Percentiles rank a stretch among this genome's conserved stretches.
phyloP scores from a whole-genome alignment of 2,329 filamentous ascomycete species.

The Aspergillus arachidicola region DNA sequence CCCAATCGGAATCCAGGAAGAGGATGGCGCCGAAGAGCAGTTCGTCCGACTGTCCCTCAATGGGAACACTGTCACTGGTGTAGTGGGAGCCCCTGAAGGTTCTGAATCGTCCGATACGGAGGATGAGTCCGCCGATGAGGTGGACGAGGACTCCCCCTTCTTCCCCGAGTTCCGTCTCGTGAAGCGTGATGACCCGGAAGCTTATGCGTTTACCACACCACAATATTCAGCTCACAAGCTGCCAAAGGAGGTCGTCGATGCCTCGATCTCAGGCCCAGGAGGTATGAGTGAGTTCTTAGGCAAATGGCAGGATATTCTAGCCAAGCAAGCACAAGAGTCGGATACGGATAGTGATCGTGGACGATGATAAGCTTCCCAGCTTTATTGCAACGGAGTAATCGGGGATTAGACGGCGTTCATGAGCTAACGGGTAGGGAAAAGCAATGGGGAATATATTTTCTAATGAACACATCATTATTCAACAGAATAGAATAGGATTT shows the following conservation, averaged over 20 bases:
- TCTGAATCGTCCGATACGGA: slow-evolving; percentile 32
- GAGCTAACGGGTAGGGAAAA: not conserved
- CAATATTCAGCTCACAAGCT: slow-evolving; percentile 96
- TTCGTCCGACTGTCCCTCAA: slow-evolving; percentile 41
- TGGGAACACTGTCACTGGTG: slow-evolving; percentile 21
- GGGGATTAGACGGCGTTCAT: slow-evolving; percentile 18
- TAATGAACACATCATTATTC: not conserved
- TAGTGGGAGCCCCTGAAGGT: slow-evolving; percentile 25
- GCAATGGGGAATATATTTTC: not conserved
- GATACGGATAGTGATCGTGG: slow-evolving; percentile 43
- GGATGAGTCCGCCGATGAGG: slow-evolving; percentile 49
- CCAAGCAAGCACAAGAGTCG: slow-evolving; percentile 42
- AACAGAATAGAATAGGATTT: not conserved
- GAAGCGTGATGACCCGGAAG: slow-evolving; percentile 81
- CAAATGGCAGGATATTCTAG: slow-evolving; percentile 68
- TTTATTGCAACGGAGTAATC: not conserved
- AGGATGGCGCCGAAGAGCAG: slow-evolving; percentile 31
- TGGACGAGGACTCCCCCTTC: slow-evolving; percentile 54
- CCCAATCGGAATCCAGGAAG: slow-evolving; percentile 39
- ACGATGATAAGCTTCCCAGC: not conserved
- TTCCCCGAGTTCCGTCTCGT: slow-evolving; percentile 81
- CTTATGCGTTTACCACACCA: slow-evolving; percentile 80
- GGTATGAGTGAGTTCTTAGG: slow-evolving; percentile 79
- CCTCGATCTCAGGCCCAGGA: slow-evolving; percentile 66
- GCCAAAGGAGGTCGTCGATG: slow-evolving; percentile 85